Percentiles rank a stretch among this genome's conserved stretches.
These are phyloP conservation scores for Stachybotrys echinatus DNA, from an alignment of 2,329 filamentous ascomycete genomes.

Conservation along the genomic window DNA sequence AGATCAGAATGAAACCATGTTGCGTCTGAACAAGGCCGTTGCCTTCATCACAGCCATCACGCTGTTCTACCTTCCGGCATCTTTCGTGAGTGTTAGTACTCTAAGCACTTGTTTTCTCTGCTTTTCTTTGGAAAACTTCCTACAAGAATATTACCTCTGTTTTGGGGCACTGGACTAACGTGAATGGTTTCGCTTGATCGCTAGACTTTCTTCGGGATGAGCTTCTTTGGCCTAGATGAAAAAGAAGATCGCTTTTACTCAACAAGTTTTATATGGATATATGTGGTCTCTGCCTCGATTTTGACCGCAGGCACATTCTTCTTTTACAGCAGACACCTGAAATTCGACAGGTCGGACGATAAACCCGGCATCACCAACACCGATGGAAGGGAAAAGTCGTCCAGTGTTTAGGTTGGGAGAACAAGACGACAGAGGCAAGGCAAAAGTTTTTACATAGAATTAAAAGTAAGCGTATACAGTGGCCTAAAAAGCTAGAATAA, in stretches of 20 bases:
- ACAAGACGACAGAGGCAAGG: neutral
- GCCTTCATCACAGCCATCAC: conserved; percentile 24
- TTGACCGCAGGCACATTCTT: conserved; percentile 16
- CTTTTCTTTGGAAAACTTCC: too few species aligned
- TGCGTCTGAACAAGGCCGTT: conserved; percentile 23
- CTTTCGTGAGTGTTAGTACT: conserved; percentile 27
- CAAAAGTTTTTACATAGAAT: neutral
- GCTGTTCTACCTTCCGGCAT: conserved; percentile 24
- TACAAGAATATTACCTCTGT: too few species aligned
- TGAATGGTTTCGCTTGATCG: neutral
- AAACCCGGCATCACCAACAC: neutral
- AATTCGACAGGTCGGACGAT: neutral
- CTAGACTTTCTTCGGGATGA: conserved; percentile 34
- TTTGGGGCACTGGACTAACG: too few species aligned
- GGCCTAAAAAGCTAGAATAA: neutral
- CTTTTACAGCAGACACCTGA: neutral
- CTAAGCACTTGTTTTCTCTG: neutral
- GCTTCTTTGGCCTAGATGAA: conserved; percentile 29
- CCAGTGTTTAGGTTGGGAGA: neutral
- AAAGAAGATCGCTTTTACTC: conserved; percentile 19
- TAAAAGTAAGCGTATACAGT: neutral
- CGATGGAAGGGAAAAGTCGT: neutral
- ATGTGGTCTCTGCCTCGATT: conserved; percentile 19
- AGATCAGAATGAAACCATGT: conserved; percentile 22
- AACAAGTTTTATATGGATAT: conserved; percentile 33